Conservation (phyloP, 1,284 basidiomycete species). For the Ustilago bromivora region DNA sequence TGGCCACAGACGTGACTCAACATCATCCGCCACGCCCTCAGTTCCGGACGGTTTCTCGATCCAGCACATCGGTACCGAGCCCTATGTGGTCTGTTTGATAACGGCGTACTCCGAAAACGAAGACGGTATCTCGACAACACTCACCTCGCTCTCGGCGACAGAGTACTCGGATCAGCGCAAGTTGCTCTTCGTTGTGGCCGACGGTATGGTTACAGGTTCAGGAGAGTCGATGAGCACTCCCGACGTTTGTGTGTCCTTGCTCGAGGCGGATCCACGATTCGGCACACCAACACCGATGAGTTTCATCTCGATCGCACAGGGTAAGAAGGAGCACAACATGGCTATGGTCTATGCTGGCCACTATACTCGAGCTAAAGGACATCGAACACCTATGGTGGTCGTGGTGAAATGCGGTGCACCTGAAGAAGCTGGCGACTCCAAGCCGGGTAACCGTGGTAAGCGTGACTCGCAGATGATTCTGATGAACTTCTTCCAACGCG, state of each 20-base stretch:
- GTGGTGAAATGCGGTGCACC: conserved; percentile 97
- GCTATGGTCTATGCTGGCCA: conserved; percentile 99
- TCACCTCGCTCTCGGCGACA: conserved; percentile 90
- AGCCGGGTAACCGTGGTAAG: conserved; percentile 98
- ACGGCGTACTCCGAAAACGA: conserved; percentile 98
- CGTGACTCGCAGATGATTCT: conserved; percentile 98
- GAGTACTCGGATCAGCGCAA: conserved; percentile 92
- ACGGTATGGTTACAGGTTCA: conserved; percentile 98
- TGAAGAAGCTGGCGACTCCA: conserved; percentile 78
- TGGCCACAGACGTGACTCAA: conserved; percentile 43
- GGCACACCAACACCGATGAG: conserved; percentile 96
- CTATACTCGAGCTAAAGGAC: conserved; percentile 80
- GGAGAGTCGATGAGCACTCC: conserved; percentile 95
- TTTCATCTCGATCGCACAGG: conserved; percentile 89
- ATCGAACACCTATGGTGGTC: conserved; percentile 92
- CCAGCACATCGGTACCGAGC: conserved; percentile 73
- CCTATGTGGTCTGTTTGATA: conserved; percentile 93
- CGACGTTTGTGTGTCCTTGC: conserved; percentile 90
- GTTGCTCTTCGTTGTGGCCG: conserved; percentile 92
- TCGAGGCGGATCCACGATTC: conserved; percentile 94
- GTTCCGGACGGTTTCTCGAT: conserved; percentile 47
- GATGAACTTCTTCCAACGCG: conserved; percentile 99
- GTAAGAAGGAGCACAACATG: conserved; percentile 88
- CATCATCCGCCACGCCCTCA: conserved; percentile 28
- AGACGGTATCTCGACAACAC: conserved; percentile 88